Percentiles rank a stretch among this genome's conserved stretches.
Conservation (phyloP, 495 filamentous ascomycete genomes). For the Hypoxylon lienhwacheense region DNA sequence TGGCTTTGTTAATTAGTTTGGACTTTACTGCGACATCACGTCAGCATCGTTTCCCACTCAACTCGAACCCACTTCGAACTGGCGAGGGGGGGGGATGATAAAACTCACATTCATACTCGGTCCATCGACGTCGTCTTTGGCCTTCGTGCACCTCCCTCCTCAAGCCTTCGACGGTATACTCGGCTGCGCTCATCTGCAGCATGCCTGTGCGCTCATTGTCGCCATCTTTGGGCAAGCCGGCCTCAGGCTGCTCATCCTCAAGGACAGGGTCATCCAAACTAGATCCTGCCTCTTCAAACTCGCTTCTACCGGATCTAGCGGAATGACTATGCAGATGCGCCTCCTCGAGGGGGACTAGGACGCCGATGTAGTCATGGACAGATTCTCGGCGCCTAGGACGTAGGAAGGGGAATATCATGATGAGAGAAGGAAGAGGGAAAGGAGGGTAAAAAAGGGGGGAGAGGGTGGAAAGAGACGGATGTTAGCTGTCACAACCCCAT, state of each 20-base stretch:
- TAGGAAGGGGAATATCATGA: slow-evolving; percentile 31
- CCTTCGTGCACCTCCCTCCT: slow-evolving; percentile 49
- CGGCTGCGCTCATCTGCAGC: slow-evolving; percentile 46
- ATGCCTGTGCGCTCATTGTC: slow-evolving; percentile 45
- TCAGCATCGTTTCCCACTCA: slow-evolving; percentile 26
- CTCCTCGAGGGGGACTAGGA: slow-evolving; percentile 51
- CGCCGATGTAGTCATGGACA: slow-evolving; percentile 47
- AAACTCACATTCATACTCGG: slow-evolving; percentile 54
- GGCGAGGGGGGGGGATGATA: background rate
- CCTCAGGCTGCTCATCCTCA: slow-evolving; percentile 35
- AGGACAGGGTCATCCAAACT: slow-evolving; percentile 24
- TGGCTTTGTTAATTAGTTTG: slow-evolving; percentile 69
- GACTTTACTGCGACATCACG: slow-evolving; percentile 48
- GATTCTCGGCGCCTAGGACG: slow-evolving; percentile 40
- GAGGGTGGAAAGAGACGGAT: slow-evolving; percentile 2
- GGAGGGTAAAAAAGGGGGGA: background rate
- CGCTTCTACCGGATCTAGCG: slow-evolving; percentile 39
- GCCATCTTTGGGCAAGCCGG: slow-evolving; percentile 34
- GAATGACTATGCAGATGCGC: slow-evolving; percentile 53
- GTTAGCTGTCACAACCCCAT: slow-evolving; percentile 11
- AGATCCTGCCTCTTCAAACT: slow-evolving; percentile 38
- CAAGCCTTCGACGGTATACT: slow-evolving; percentile 56
- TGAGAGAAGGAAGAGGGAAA: background rate
- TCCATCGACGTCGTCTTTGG: slow-evolving; percentile 45
- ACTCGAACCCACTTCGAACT: background rate